phyloP scores from a whole-genome alignment of 768 basidiomycete species.

The Tylopilus balloui region DNA sequence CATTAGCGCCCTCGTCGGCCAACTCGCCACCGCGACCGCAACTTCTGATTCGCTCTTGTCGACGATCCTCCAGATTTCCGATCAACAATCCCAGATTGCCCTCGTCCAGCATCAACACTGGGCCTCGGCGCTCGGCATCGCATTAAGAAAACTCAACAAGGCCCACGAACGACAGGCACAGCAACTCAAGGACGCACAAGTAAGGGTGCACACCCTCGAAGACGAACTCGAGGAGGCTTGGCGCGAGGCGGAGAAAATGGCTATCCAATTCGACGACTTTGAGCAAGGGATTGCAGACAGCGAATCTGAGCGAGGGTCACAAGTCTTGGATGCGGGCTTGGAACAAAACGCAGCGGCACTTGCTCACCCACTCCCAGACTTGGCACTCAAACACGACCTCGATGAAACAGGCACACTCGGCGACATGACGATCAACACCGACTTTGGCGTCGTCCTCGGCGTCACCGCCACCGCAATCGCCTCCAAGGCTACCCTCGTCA shows the following conservation, averaged over 20 bases:
- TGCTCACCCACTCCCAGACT: constrained; percentile 13
- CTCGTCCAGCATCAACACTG: constrained; percentile 61
- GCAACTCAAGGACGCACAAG: constrained; percentile 48
- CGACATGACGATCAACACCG: constrained; percentile 23
- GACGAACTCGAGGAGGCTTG: constrained; percentile 78
- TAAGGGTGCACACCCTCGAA: constrained; percentile 51
- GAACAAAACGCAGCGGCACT: neutral
- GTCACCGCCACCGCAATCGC: constrained; percentile 38
- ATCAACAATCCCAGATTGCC: constrained; percentile 63
- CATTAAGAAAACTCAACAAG: constrained; percentile 73
- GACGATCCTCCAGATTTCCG: constrained; percentile 52
- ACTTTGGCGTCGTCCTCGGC: constrained; percentile 32
- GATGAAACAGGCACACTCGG: constrained; percentile 28
- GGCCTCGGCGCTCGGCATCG: constrained; percentile 73
- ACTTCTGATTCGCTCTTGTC: constrained; percentile 56
- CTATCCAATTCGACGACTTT: constrained; percentile 64
- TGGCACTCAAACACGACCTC: constrained; percentile 7
- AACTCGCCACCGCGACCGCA: constrained; percentile 56
- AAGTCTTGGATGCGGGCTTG: neutral
- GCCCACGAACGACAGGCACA: constrained; percentile 63
- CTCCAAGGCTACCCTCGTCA: constrained; percentile 33
- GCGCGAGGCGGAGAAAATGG: constrained; percentile 71
- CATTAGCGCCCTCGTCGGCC: constrained; percentile 44
- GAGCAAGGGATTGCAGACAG: constrained; percentile 34
- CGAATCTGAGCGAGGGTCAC: constrained; percentile 11